Conservation (phyloP, 805 yeast genomes). For the Tetrapisispora arboricola region DNA sequence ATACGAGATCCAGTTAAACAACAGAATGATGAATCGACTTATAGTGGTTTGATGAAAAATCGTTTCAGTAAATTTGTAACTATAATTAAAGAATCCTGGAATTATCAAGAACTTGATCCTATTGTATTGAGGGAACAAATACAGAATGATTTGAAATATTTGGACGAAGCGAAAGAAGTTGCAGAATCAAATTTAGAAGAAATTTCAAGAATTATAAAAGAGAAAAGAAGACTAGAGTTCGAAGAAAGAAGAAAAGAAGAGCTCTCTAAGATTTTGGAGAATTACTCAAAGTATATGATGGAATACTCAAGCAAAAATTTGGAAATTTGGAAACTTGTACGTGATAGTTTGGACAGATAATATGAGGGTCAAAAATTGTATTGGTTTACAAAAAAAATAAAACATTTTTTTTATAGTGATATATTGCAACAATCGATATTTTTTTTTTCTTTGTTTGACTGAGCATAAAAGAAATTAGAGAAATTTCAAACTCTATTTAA, state of each 20-base stretch:
- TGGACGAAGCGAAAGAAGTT: constrained; percentile 16
- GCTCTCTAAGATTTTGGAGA: constrained; percentile 15
- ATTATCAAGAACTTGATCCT: constrained; percentile 25
- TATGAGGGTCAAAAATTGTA: no score
- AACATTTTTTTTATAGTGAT: no score
- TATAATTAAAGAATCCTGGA: constrained; percentile 26
- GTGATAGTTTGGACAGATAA: constrained; percentile 4
- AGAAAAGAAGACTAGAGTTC: constrained; percentile 26
- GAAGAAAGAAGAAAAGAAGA: constrained; percentile 18
- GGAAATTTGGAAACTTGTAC: constrained; percentile 22
- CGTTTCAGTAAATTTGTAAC: constrained; percentile 23
- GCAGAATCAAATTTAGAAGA: constrained; percentile 26
- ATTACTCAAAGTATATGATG: constrained; percentile 23
- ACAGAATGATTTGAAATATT: constrained; percentile 17
- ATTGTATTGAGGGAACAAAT: constrained; percentile 12
- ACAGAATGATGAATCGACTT: constrained; percentile 9
- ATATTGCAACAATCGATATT: no score
- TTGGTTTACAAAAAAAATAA: no score
- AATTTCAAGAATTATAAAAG: constrained; percentile 23
- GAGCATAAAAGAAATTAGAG: no score
- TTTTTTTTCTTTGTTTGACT: no score
- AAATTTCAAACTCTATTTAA: no score
- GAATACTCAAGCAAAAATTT: constrained; percentile 22
- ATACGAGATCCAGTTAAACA: constrained; percentile 1
- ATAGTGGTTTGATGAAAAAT: constrained; percentile 21